Evolutionary conservation across 192 early-diverging fungal genomes (phyloP).

Genomic region (Backusella morwellensis): DNA sequence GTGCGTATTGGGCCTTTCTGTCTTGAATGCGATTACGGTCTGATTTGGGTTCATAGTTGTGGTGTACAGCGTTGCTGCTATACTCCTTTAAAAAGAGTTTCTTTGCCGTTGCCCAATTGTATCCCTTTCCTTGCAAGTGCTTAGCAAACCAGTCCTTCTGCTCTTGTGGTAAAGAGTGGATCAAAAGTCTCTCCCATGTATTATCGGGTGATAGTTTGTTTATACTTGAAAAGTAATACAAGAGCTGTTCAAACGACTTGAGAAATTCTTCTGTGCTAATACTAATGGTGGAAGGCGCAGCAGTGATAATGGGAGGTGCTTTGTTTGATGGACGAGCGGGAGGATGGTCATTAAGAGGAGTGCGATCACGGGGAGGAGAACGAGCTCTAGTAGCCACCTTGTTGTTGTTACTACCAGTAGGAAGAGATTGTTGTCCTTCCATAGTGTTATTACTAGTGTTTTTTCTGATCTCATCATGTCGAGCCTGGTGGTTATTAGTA

Average conservation of each 20-base stretch:
- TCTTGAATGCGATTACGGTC: no score
- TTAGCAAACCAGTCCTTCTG: neutral
- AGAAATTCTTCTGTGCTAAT: neutral
- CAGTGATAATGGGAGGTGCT: no score
- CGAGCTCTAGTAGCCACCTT: neutral
- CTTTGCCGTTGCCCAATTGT: neutral
- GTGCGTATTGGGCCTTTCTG: neutral
- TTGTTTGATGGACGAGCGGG: neutral
- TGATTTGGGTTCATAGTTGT: no score
- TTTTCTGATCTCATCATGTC: neutral
- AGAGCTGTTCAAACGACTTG: neutral
- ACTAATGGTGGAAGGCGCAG: neutral
- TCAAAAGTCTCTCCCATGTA: neutral
- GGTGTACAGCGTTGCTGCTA: no score
- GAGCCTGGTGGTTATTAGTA: neutral
- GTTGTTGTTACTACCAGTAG: neutral
- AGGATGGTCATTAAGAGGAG: neutral
- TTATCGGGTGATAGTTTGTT: neutral
- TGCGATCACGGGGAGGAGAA: neutral
- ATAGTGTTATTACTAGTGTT: neutral
- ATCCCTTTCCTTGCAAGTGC: neutral
- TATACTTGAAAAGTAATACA: neutral
- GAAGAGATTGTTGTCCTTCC: neutral
- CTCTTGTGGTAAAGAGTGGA: neutral
- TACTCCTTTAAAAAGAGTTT: neutral